Evolutionary conservation across 2,329 filamentous ascomycete species (phyloP), one percentile per base, ranked within the genome.

Genomic region (Aciculosporium take): DNA sequence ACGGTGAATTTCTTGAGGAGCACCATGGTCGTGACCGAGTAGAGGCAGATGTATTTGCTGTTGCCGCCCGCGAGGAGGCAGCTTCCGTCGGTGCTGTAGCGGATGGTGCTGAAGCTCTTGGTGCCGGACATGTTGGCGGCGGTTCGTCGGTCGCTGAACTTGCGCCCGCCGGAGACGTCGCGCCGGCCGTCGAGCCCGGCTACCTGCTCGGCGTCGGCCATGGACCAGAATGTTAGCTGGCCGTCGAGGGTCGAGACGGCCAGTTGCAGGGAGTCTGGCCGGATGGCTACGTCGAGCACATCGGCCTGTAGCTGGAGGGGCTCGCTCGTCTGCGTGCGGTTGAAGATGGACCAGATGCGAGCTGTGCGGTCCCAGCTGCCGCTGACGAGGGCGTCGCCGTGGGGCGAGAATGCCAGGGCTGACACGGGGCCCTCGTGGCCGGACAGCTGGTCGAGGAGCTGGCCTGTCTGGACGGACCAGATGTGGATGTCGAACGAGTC

Each of bases 401-500:
- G 86, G 1, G 88, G 84, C 1, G 89, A 79, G 56, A 98, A 98
- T 3, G 86, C 78, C 21, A 98, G 66, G 2, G 84, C 80, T 5
- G 87, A 91, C 1, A 98, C 82, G 0, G 91, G 91, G 0, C 89
- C 91, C 63, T 98, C 89, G 51, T 98, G 91, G 1, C 91, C 93
- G 6, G 88, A 75, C 20, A 98, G 69, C 49, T 82, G 82, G 57
- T 98, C 91, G 5, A 98, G 76, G 15, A 98, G 69, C 59, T 98
- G 91, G 3, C 91, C 91, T 1, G 89, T 98, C 57, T 98, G 91
- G 4, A 98, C 93, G 5, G 86, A 95, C 91, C 91, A 98, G 47
- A 98, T 84, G 62, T 98, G 88, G 39, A 98, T 85, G 55, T 96
- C 89, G 50, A 95, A 96, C 4, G 88, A 94, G 59, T 98, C 91